A percentile compares a stretch with the other conserved stretches of the same genome.
Evolutionary conservation across 495 filamentous ascomycete species (phyloP).

Genomic region (Parathielavia hyrcaniae): DNA sequence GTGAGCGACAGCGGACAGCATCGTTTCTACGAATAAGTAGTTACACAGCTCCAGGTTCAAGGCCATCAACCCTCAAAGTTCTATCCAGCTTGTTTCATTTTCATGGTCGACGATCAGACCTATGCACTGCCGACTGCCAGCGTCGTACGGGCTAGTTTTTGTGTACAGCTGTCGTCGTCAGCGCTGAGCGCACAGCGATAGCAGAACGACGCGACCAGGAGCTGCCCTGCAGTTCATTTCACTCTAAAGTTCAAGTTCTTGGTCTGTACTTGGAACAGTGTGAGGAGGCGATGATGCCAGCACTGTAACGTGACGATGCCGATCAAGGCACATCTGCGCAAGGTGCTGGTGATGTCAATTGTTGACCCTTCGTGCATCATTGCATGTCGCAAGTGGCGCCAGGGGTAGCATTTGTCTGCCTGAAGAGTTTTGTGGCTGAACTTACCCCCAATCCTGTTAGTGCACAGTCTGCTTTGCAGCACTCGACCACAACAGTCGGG

Average conservation of each 20-base stretch:
- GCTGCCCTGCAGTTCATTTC: too few species aligned
- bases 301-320: too few species aligned
- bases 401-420: background rate
- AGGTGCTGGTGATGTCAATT: conserved; percentile 24
- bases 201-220: too few species aligned
- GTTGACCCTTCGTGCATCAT: background rate
- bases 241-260: background rate
- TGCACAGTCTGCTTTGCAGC: background rate
- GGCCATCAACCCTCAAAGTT: background rate
- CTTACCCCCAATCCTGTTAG: background rate
- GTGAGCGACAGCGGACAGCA: conserved; percentile 1
- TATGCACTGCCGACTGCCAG: background rate
- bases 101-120: background rate
- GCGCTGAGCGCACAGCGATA: background rate
- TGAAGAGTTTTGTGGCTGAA: background rate
- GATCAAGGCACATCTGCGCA: too few species aligned
- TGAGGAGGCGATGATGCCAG: background rate
- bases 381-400: conserved; percentile 13
- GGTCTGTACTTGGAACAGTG: background rate
- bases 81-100: background rate
- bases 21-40: too few species aligned
- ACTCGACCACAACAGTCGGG: background rate
- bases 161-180: background rate
- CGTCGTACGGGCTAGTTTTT: too few species aligned
- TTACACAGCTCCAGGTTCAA: background rate